A percentile compares a stretch with the other conserved stretches of the same genome.
Conservation (phyloP, 176 grass and related monocot genomes). For the Eragrostis curvula region DNA sequence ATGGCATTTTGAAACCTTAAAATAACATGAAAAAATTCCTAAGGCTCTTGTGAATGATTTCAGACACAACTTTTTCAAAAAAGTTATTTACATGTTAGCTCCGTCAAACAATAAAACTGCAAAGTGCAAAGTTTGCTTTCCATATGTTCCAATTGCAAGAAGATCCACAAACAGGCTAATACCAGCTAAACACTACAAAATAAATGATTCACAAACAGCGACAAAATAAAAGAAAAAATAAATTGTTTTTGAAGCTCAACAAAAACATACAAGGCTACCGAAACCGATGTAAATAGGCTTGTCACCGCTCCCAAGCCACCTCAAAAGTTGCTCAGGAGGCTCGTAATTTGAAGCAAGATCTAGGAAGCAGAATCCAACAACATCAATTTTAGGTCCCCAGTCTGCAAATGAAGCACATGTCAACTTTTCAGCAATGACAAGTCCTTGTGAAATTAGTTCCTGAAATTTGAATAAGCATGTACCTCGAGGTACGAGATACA, state of each 20-base stretch:
- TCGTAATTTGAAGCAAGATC: constrained; percentile 71
- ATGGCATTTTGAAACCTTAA: neutral
- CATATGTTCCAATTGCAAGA: neutral
- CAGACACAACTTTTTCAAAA: neutral
- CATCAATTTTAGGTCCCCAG: constrained; percentile 76
- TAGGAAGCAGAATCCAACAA: constrained; percentile 85
- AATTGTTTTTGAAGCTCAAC: neutral
- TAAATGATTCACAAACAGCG: neutral
- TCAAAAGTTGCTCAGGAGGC: constrained; percentile 58
- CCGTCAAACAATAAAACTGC: constrained; percentile 5
- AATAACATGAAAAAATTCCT: neutral
- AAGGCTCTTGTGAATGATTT: neutral
- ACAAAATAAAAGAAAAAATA: constrained; percentile 22
- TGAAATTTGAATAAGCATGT: neutral
- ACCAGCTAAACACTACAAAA: neutral
- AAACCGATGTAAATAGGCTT: constrained; percentile 88
- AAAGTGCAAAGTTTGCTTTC: constrained; percentile 14
- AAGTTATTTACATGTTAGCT: neutral
- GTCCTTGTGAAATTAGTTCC: neutral
- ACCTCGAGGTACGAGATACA: neutral
- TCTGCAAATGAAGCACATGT: constrained; percentile 43
- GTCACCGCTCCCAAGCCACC: constrained; percentile 59
- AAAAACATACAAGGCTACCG: constrained; percentile 67
- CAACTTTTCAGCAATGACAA: constrained; percentile 23
- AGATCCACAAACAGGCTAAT: neutral